phyloP scores from a whole-genome alignment of 768 basidiomycete genomes.

The Sarcomyxa edulis region DNA sequence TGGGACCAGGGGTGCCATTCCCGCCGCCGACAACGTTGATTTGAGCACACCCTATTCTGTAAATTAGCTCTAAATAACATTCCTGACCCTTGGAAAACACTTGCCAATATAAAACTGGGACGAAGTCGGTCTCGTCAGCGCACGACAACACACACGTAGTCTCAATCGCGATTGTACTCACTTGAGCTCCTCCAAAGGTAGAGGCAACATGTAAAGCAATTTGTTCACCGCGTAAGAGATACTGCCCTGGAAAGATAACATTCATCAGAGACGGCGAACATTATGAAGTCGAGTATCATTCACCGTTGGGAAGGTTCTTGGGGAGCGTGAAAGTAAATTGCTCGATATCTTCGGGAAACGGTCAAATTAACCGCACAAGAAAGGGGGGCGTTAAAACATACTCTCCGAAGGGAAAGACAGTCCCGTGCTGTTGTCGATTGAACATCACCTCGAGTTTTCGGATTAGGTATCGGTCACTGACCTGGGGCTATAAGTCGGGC shows the following conservation, averaged over 20 bases:
- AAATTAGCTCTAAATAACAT: no score
- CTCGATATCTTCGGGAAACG: slow-evolving; percentile 17
- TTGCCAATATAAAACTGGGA: slow-evolving; percentile 28
- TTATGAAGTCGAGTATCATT: slow-evolving; percentile 5
- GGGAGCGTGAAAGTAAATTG: slow-evolving; percentile 29
- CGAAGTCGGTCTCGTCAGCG: neutral
- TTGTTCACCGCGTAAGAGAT: slow-evolving; percentile 29
- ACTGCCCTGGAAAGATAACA: slow-evolving; percentile 14
- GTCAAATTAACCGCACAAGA: neutral
- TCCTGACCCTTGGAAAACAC: no score
- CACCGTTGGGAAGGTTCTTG: slow-evolving; percentile 26
- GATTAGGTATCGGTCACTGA: no score
- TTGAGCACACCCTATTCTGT: slow-evolving; percentile 32
- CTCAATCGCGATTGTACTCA: neutral
- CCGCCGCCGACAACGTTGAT: slow-evolving; percentile 29
- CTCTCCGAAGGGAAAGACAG: slow-evolving; percentile 24
- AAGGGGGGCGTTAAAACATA: slow-evolving; percentile 6
- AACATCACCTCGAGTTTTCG: no score
- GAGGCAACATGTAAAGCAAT: slow-evolving; percentile 28
- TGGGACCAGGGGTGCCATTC: slow-evolving; percentile 22
- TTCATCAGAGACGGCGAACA: neutral
- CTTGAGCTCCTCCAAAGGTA: slow-evolving; percentile 23
- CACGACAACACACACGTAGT: neutral
- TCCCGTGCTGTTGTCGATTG: slow-evolving; percentile 24
- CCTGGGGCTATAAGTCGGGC: no score